Evolutionary conservation across 768 basidiomycete species (phyloP).

Genomic region (Austroboletus eburneus): DNA sequence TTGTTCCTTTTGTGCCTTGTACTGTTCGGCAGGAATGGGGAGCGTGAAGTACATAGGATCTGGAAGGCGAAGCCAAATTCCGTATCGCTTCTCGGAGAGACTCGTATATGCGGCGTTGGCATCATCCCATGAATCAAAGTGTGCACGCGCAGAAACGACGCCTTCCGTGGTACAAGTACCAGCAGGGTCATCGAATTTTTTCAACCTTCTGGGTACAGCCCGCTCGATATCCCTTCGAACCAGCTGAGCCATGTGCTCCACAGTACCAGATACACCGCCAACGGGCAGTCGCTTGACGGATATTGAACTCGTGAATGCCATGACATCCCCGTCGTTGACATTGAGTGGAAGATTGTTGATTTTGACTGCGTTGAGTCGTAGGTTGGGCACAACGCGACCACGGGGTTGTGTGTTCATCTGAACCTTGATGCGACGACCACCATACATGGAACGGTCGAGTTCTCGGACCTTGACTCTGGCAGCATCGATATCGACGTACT

Average conservation of each 20-base stretch:
- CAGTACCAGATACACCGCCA: constrained; percentile 21
- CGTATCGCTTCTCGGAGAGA: constrained; percentile 34
- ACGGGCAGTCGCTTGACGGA: constrained; percentile 23
- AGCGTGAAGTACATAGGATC: constrained; percentile 50
- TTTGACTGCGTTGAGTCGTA: constrained; percentile 36
- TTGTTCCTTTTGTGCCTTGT: constrained; percentile 43
- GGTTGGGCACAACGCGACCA: constrained; percentile 23
- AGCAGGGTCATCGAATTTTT: constrained; percentile 26
- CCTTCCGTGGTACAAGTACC: constrained; percentile 27
- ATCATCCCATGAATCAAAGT: constrained; percentile 47
- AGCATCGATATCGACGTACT: constrained; percentile 29
- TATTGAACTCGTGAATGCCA: constrained; percentile 29
- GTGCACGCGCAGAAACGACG: constrained; percentile 35
- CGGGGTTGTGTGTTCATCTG: constrained; percentile 40
- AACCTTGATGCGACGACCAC: constrained; percentile 45
- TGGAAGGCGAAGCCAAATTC: constrained; percentile 42
- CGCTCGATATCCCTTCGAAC: constrained; percentile 25
- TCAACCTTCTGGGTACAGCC: constrained; percentile 14
- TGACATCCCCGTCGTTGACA: constrained; percentile 23
- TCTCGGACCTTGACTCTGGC: constrained; percentile 30
- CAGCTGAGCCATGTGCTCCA: constrained; percentile 14
- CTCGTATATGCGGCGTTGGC: constrained; percentile 38
- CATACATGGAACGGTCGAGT: constrained; percentile 35
- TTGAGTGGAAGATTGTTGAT: constrained; percentile 39
- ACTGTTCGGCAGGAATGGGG: constrained; percentile 45